Base-by-base conservation (phyloP, 129 eudicot species). In the Flaveria trinervia region DNA sequence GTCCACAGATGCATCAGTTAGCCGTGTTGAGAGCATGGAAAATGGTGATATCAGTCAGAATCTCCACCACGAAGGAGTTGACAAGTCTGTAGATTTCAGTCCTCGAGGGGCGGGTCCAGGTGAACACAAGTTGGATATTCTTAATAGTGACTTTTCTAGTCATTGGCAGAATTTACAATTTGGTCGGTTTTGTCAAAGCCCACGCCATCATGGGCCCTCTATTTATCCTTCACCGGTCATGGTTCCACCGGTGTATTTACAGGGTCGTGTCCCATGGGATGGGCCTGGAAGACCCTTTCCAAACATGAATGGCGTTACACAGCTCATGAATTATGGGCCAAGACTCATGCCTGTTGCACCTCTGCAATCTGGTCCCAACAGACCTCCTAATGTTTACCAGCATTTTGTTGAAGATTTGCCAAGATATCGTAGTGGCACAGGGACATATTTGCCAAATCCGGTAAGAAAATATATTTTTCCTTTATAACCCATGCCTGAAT, bases 401-500 rank as follows among this genome's bases (percentile, higher is more conserved):
- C 88, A 64, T 55, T 83, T 84, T 80, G 92, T 48, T 55, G 99
- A 94, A 83, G 99, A 91, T 55, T 45, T 87, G 75, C 96, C 97
- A 11, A 89, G 93, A 87, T 85, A 89, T 68, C 97, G 97, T 13
- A 87, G 90, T 65, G 99, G 99, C 68, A 94, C 99, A 0, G 99
- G 99, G 43, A 94, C 99, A 5, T 94, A 94, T 76, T 83, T 94
- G 59, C 99, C 99, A 14, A 91, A 87, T 77, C 99, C 92, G 67
- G 99, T 94, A 89, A 89, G 92, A 62, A 75, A 73, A 7, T 57
- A 16, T 52, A 60, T 67, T 5, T 78, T 26, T 1, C 4, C 45
- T 51, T 43, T 65, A 18, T 15, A 41, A 16, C 46, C 12, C 3
- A 56, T 51, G 51, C 48, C 13, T 22, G 26, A 45, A 49, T 65